These are phyloP conservation scores for Trichosporon sp. DNA, from an alignment of 1,284 basidiomycete genomes.

Conservation along the genomic window DNA sequence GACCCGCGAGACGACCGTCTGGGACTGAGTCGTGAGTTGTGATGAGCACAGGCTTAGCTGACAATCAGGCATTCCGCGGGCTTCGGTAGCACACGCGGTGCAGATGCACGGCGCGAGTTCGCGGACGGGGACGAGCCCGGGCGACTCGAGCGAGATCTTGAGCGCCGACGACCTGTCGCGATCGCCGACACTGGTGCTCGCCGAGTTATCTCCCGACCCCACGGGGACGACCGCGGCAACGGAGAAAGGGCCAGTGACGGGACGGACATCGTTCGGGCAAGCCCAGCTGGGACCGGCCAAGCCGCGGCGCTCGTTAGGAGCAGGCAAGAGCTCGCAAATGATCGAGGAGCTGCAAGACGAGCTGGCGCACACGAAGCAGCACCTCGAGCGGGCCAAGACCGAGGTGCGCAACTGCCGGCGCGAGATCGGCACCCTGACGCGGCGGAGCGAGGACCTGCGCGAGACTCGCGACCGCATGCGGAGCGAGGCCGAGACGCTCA, in stretches of 20 bases:
- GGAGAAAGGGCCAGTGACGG: neutral
- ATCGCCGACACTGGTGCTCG: neutral
- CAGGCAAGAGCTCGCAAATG: conserved; percentile 35
- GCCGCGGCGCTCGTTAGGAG: conserved; percentile 7
- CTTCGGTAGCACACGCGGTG: conserved; percentile 33
- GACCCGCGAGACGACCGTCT: conserved; percentile 17
- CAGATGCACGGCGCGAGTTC: conserved; percentile 21
- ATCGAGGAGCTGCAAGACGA: conserved; percentile 44
- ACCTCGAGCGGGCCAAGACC: conserved; percentile 36
- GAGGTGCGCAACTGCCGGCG: conserved; percentile 35
- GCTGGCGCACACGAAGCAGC: conserved; percentile 27
- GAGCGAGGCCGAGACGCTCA: conserved; percentile 40
- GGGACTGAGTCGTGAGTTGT: conserved; percentile 33
- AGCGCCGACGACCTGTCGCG: conserved; percentile 1
- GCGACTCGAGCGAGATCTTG: neutral
- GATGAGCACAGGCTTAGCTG: neutral
- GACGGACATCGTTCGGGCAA: neutral
- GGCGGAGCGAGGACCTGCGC: conserved; percentile 45
- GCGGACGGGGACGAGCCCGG: neutral
- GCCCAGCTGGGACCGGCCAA: neutral
- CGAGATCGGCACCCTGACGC: conserved; percentile 36
- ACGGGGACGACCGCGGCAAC: neutral
- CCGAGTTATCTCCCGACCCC: neutral
- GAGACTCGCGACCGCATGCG: conserved; percentile 44
- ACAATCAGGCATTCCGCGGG: conserved; percentile 37